These are phyloP conservation scores for Salvia rosmarinus DNA, from an alignment of 257 asterid species.

Conservation along the genomic window DNA sequence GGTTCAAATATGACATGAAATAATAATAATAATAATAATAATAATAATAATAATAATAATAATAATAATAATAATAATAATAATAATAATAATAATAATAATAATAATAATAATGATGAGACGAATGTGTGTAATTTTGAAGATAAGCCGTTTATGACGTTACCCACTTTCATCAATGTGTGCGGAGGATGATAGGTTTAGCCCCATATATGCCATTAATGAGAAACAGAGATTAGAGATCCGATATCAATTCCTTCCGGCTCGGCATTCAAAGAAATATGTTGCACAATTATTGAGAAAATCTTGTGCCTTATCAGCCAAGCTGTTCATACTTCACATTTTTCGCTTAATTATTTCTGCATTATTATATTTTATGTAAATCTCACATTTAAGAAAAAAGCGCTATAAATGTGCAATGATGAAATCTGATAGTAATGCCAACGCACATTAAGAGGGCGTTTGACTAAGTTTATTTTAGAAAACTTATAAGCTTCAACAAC, in stretches of 20 bases:
- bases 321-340: not conserved
- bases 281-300: not conserved
- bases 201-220: not conserved
- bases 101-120: no score
- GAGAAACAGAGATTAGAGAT: not conserved
- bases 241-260: not conserved
- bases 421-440: not conserved
- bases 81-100: no score
- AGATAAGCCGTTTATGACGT: not conserved
- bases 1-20: no score
- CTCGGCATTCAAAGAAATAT: not conserved
- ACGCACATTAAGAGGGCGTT: no score
- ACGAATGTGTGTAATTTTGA: no score
- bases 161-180: slow-evolving; percentile 15
- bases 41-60: no score
- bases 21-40: no score
- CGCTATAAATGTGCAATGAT: not conserved
- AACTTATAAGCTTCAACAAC: no score
- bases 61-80: no score
- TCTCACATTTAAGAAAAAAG: not conserved
- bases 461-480: no score
- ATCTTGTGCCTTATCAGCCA: not conserved
- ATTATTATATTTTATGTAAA: not conserved
- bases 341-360: not conserved
- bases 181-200: not conserved